Conservation (phyloP, 176 grass and related monocot genomes). For the Dendrocalamus sinicus region DNA sequence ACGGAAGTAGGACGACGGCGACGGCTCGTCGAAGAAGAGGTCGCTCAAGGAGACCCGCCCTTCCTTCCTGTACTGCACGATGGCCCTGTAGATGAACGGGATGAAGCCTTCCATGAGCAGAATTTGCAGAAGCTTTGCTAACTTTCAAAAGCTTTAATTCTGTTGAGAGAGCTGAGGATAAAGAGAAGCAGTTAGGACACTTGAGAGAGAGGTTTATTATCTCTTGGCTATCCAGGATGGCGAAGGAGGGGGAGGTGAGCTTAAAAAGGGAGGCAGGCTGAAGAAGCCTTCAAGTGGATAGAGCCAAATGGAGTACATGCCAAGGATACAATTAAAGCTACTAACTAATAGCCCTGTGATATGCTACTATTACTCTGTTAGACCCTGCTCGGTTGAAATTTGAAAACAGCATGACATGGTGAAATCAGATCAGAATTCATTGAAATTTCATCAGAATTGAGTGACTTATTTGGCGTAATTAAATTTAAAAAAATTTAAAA, state of each 20-base stretch:
- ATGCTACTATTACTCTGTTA: conserved; percentile 19
- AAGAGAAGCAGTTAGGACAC: conserved; percentile 29
- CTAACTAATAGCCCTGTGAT: background rate
- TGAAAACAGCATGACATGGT: too few species aligned
- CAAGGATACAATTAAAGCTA: conserved; percentile 21
- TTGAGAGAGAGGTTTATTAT: background rate
- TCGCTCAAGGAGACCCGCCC: conserved; percentile 57
- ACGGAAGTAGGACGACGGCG: conserved; percentile 63
- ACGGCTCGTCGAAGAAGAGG: conserved; percentile 64
- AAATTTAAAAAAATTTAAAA: too few species aligned
- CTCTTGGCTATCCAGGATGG: background rate
- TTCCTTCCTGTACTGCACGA: conserved; percentile 66
- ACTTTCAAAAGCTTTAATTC: conserved; percentile 10
- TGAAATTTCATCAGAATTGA: too few species aligned
- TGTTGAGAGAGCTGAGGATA: conserved; percentile 27
- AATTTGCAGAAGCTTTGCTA: background rate
- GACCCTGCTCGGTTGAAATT: too few species aligned
- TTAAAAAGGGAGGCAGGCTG: conserved; percentile 58
- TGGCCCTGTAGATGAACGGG: conserved; percentile 84
- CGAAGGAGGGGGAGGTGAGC: conserved; percentile 13
- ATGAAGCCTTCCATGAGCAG: conserved; percentile 80
- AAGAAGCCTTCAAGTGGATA: conserved; percentile 45
- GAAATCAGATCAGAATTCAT: too few species aligned
- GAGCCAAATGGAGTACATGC: conserved; percentile 40
- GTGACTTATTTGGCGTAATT: too few species aligned